phyloP scores from a whole-genome alignment of 192 early-diverging fungal genomes.

The Phycomyces blakesleeanus region DNA sequence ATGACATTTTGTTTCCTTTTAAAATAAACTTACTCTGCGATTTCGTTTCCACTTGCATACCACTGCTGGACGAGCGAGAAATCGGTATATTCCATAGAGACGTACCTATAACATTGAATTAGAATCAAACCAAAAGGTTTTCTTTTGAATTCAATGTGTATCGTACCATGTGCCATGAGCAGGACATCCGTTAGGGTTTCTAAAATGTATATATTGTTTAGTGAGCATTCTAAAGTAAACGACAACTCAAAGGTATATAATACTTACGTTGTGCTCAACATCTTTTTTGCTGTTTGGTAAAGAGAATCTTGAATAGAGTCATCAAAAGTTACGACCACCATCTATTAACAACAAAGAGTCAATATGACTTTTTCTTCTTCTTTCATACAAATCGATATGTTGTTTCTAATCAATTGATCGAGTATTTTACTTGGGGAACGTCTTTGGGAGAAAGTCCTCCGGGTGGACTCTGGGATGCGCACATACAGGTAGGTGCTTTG shows the following conservation, averaged over 20 bases:
- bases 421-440: constrained; percentile 35
- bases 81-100: constrained; percentile 58
- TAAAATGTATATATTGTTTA: constrained; percentile 9
- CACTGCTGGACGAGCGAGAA: constrained; percentile 53
- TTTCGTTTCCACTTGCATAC: constrained; percentile 60
- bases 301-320: constrained; percentile 51
- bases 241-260: neutral
- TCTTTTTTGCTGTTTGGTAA: constrained; percentile 19
- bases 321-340: constrained; percentile 58
- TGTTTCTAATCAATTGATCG: neutral
- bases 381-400: too few species aligned
- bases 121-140: too few species aligned
- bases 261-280: constrained; percentile 32
- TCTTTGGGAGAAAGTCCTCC: constrained; percentile 42
- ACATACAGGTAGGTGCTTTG: constrained; percentile 43
- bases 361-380: too few species aligned
- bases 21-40: constrained; percentile 40
- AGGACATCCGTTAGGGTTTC: constrained; percentile 60
- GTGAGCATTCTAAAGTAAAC: constrained; percentile 1
- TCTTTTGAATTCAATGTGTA: too few species aligned
- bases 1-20: too few species aligned
- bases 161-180: constrained; percentile 50
- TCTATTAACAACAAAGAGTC: constrained; percentile 32
- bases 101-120: constrained; percentile 33
- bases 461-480: constrained; percentile 44